Conservation (phyloP, 1,284 basidiomycete species). For the Cryptococcus maquisensis region DNA sequence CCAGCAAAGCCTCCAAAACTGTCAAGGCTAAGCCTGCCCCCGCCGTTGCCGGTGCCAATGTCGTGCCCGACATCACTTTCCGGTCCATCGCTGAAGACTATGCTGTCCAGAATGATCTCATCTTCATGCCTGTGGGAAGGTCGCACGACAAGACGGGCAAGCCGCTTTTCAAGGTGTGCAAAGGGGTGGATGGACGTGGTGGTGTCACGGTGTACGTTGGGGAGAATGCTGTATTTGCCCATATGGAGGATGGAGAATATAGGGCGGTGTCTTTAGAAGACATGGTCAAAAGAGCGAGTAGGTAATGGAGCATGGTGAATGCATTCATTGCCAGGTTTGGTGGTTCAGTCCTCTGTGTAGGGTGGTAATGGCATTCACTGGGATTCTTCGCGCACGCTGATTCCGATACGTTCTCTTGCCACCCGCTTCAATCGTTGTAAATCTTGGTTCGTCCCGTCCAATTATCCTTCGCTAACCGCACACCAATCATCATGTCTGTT, state of each 20-base stretch:
- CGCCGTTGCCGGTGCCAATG: background rate
- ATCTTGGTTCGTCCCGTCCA: too few species aligned
- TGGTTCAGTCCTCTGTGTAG: too few species aligned
- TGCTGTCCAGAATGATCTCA: slow-evolving; percentile 73
- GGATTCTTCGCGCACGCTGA: too few species aligned
- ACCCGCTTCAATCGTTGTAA: too few species aligned
- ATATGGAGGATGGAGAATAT: slow-evolving; percentile 37
- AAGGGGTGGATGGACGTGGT: slow-evolving; percentile 70
- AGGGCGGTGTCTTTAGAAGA: slow-evolving; percentile 45
- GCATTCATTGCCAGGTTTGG: too few species aligned
- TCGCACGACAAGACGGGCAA: slow-evolving; percentile 77
- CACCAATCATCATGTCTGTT: too few species aligned
- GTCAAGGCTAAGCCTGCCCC: slow-evolving; percentile 7
- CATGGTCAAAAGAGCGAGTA: slow-evolving; percentile 39
- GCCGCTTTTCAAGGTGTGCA: slow-evolving; percentile 77
- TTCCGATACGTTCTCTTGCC: too few species aligned
- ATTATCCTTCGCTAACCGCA: too few species aligned
- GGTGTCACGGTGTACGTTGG: slow-evolving; percentile 67
- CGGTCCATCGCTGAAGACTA: slow-evolving; percentile 82
- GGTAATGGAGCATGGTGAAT: background rate
- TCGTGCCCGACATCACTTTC: slow-evolving; percentile 68
- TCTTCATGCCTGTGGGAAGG: slow-evolving; percentile 80
- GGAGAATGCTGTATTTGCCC: slow-evolving; percentile 44
- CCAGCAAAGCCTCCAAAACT: slow-evolving; percentile 18
- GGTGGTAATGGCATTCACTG: too few species aligned